Conservation (phyloP, 2,329 filamentous ascomycete genomes). For the Aschersonia sp. region DNA sequence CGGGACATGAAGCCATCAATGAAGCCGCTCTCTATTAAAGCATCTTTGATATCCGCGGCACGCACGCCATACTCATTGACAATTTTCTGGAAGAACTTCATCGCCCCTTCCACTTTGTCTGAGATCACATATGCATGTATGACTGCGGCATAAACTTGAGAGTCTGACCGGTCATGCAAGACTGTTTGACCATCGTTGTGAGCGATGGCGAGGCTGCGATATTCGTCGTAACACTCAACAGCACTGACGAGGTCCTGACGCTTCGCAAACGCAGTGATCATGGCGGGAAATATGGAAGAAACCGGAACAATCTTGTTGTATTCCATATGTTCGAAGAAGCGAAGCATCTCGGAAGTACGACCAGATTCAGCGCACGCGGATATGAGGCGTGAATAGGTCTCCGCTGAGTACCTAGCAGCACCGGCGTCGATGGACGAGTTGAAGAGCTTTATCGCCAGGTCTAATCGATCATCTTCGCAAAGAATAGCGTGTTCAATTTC, state of each 20-base stretch:
- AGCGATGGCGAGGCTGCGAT: constrained; percentile 75
- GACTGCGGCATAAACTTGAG: constrained; percentile 78
- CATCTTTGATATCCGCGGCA: constrained; percentile 51
- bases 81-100: constrained; percentile 76
- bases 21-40: constrained; percentile 59
- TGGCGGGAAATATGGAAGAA: constrained; percentile 72
- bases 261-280: constrained; percentile 87
- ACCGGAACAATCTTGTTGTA: constrained; percentile 57
- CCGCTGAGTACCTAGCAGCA: constrained; percentile 55
- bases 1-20: constrained; percentile 63
- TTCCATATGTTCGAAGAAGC: constrained; percentile 87
- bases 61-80: constrained; percentile 45
- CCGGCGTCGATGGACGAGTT: constrained; percentile 54
- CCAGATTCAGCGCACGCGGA: constrained; percentile 74
- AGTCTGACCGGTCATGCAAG: constrained; percentile 60
- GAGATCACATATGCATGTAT: constrained; percentile 79
- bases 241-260: constrained; percentile 73
- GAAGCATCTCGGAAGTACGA: constrained; percentile 76
- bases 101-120: constrained; percentile 65
- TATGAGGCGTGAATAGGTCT: constrained; percentile 76
- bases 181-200: constrained; percentile 61
- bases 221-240: constrained; percentile 91
- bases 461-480: constrained; percentile 73
- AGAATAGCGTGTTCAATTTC: constrained; percentile 79
- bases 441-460: constrained; percentile 76